Conservation (phyloP, 2,329 filamentous ascomycete genomes). For the Ophiostoma perfectum region DNA sequence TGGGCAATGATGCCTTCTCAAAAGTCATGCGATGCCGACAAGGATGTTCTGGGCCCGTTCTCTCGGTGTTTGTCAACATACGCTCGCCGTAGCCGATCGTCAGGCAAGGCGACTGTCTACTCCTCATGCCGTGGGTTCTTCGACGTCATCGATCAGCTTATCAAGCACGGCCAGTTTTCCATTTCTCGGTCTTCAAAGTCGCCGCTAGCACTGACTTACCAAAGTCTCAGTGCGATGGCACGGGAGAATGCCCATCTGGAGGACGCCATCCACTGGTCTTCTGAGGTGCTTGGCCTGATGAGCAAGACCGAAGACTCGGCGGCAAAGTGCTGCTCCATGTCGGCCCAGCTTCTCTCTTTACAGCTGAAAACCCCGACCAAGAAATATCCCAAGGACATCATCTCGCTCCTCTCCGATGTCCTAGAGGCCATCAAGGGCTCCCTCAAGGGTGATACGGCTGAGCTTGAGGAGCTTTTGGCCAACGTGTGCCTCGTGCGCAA, state of each 20-base stretch:
- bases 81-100: constrained; percentile 44
- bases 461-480: constrained; percentile 56
- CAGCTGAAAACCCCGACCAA: constrained; percentile 44
- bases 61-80: constrained; percentile 59
- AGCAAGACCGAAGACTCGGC: constrained; percentile 41
- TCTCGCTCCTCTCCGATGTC: constrained; percentile 44
- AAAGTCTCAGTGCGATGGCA: constrained; percentile 43
- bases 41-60: constrained; percentile 62
- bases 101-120: constrained; percentile 35
- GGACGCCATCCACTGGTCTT: constrained; percentile 53
- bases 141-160: constrained; percentile 36
- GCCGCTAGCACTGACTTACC: constrained; percentile 46
- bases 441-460: constrained; percentile 53
- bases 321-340: constrained; percentile 47
- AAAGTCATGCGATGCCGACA: constrained; percentile 55
- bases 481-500: constrained; percentile 53
- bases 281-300: constrained; percentile 40
- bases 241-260: constrained; percentile 44
- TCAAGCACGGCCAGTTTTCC: constrained; percentile 31
- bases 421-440: constrained; percentile 52
- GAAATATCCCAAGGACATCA: constrained; percentile 34
- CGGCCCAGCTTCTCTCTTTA: constrained; percentile 52
- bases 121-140: constrained; percentile 37
- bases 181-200: constrained; percentile 38
- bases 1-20: constrained; percentile 52